phyloP scores from a whole-genome alignment of 306 rosid species.

The Vigna reflexopilosa region DNA sequence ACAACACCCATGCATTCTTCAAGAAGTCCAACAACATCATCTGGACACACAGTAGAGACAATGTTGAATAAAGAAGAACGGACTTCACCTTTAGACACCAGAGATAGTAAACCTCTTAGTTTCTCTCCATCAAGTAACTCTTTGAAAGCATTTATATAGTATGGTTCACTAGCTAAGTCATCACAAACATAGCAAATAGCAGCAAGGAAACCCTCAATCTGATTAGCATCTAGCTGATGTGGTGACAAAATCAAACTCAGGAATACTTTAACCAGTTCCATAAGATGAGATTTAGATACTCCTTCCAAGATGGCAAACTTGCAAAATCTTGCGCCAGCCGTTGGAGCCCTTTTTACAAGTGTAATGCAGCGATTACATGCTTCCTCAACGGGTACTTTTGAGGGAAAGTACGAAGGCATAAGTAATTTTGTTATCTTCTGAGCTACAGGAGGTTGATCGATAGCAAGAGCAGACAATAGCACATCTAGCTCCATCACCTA shows the following conservation, averaged over 20 bases:
- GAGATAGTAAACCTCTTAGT: conserved; percentile 63
- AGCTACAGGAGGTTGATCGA: conserved; percentile 78
- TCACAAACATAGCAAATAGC: conserved; percentile 70
- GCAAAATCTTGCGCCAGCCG: conserved; percentile 92
- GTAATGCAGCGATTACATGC: conserved; percentile 91
- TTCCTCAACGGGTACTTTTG: conserved; percentile 69
- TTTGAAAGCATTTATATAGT: conserved; percentile 58
- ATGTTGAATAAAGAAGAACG: conserved; percentile 79
- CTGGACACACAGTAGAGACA: conserved; percentile 64
- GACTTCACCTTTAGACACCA: conserved; percentile 63
- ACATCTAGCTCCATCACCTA: conserved; percentile 79
- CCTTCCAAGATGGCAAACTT: conserved; percentile 72
- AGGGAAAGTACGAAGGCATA: conserved; percentile 85
- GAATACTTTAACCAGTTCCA: conserved; percentile 73
- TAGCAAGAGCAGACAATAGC: conserved; percentile 66
- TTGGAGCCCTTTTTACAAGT: conserved; percentile 80
- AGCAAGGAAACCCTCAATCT: conserved; percentile 77
- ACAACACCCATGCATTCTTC: conserved; percentile 67
- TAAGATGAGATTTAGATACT: conserved; percentile 66
- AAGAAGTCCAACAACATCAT: conserved; percentile 65
- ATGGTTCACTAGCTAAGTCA: conserved; percentile 58
- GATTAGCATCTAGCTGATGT: conserved; percentile 55
- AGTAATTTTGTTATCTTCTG: conserved; percentile 84
- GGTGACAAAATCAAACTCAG: conserved; percentile 64
- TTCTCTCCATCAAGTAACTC: conserved; percentile 69